Percentiles rank a stretch among this genome's conserved stretches.
Evolutionary conservation across 176 grass and related monocot genomes (phyloP).

Genomic region (Carex myosuroides): DNA sequence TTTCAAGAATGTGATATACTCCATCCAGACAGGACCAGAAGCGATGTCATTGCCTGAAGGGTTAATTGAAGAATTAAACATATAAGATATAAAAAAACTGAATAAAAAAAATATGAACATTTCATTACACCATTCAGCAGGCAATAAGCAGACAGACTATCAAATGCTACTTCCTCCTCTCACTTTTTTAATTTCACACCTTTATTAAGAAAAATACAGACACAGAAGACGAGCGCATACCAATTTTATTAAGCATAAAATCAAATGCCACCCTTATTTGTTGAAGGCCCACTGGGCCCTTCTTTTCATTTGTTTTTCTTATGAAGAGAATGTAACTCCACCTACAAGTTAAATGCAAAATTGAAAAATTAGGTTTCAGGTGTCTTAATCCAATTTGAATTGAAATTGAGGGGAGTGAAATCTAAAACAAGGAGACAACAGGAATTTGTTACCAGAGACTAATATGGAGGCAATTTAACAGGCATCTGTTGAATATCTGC

Average conservation of each 20-base stretch:
- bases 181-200: not conserved
- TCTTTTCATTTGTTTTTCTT: slow-evolving; percentile 68
- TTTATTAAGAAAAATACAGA: not conserved
- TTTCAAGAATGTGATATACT: slow-evolving; percentile 92
- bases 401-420: not conserved
- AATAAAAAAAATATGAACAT: not conserved
- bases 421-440: not conserved
- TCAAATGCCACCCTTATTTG: slow-evolving; percentile 90
- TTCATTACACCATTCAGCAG: not conserved
- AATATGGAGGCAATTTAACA: slow-evolving; percentile 82
- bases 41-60: slow-evolving; percentile 67
- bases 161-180: not conserved
- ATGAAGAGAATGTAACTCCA: slow-evolving; percentile 76
- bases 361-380: not conserved
- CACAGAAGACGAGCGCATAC: slow-evolving; percentile 23
- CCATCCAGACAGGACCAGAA: slow-evolving; percentile 94
- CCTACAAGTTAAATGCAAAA: slow-evolving; percentile 41
- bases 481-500: slow-evolving; percentile 88
- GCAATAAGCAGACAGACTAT: not conserved
- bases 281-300: slow-evolving; percentile 61
- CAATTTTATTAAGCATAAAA: slow-evolving; percentile 91
- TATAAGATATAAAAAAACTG: not conserved
- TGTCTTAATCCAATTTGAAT: not conserved
- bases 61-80: not conserved
- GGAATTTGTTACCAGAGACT: slow-evolving; percentile 51